Evolutionary conservation across 2,329 filamentous ascomycete genomes (phyloP), one percentile per base, ranked within the genome.

Genomic region (Nemania sp.): DNA sequence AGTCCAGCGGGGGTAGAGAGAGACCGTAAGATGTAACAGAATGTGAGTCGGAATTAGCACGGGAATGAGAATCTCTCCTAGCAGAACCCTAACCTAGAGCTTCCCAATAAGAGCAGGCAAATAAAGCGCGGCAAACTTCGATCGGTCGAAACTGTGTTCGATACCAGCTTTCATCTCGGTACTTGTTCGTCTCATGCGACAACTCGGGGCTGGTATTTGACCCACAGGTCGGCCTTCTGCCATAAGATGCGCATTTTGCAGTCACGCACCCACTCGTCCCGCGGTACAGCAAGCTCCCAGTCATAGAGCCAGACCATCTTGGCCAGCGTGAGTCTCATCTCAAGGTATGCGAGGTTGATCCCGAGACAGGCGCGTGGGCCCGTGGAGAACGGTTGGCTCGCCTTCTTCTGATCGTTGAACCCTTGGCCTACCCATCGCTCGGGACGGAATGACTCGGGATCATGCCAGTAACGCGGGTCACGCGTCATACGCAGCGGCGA

Each of bases 221-320:
- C 57, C 57, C 42, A 60, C 9, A 66, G 25, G 20, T 62, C 57
- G 15, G 65, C 47, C 51, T 74, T 77, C 51, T 66, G 63, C 75
- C 75, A 77, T 13, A 76, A 52, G 0, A 72, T 57, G 42, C 68
- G 71, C 35, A 59, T 66, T 40, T 65, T 65, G 37, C 71, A 69
- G 12, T 73, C 65, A 7, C 58, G 42, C 39, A 77, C 62, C 78
- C 79, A 81, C 43, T 80, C 72, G 5, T 59, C 48, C 49, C 70
- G 65, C 29, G 58, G 62, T 37, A 65, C 57, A 5, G 70, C 67
- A 29, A 77, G 67, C 57, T 75, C 71, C 57, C 77, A 60, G 49
- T 79, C 75, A 53, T 75, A 79, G 2, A 67, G 62, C 54, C 63
- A 78, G 7, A 77, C 17, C 29, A 79, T 54, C 60, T 76, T 77